Evolutionary conservation across 768 basidiomycete species (phyloP).

Genomic region (Lentinula sp.): DNA sequence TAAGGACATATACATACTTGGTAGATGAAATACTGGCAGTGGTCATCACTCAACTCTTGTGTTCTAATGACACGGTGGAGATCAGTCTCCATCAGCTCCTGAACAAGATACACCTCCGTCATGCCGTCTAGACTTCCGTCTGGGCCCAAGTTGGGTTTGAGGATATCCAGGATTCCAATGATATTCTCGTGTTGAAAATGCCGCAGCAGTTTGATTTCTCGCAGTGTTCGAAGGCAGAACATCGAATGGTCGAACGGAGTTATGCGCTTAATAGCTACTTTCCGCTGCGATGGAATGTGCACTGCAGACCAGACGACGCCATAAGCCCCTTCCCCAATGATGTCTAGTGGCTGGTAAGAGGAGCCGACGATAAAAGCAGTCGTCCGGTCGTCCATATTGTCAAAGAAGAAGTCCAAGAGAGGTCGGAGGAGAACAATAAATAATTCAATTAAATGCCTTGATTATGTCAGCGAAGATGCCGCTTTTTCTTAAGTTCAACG

Average conservation of each 20-base stretch:
- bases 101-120: constrained; percentile 75
- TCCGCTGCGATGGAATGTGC: constrained; percentile 69
- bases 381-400: constrained; percentile 12
- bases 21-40: constrained; percentile 97
- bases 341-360: constrained; percentile 69
- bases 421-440: neutral
- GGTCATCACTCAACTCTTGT: constrained; percentile 90
- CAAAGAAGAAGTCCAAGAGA: neutral
- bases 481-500: neutral
- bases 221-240: constrained; percentile 81
- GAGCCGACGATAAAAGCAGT: constrained; percentile 44
- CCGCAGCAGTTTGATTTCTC: constrained; percentile 90
- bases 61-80: constrained; percentile 95
- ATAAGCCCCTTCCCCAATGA: constrained; percentile 94
- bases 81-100: constrained; percentile 89
- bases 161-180: constrained; percentile 92
- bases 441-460: neutral
- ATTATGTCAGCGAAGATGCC: neutral
- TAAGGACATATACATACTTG: constrained; percentile 44
- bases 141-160: constrained; percentile 50
- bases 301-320: constrained; percentile 87
- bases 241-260: constrained; percentile 92
- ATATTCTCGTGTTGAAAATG: constrained; percentile 80
- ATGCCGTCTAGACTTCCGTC: constrained; percentile 57
- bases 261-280: constrained; percentile 95